Conservation (phyloP, 306 rosid species). For the Arachis stenosperma region DNA sequence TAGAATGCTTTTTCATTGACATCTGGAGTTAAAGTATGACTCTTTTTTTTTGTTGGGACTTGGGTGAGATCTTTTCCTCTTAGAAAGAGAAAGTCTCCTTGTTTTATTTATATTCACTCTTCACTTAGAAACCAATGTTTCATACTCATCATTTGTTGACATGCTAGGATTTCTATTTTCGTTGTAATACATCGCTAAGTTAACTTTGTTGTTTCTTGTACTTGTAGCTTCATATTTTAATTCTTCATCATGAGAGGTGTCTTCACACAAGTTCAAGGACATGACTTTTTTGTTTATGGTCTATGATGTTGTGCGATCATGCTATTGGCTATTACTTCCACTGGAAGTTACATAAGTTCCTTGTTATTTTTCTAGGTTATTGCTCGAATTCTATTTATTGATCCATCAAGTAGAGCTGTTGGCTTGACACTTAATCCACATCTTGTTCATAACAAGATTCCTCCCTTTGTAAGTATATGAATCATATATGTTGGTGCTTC, state of each 20-base stretch:
- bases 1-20: not conserved
- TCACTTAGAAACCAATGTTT: not conserved
- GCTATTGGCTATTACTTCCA: not conserved
- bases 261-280: not conserved
- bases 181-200: constrained; percentile 14
- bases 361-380: constrained; percentile 58
- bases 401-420: constrained; percentile 89
- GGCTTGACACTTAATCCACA: constrained; percentile 94
- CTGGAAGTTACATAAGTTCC: constrained; percentile 18
- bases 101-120: not conserved
- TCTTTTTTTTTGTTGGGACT: no score
- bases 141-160: constrained; percentile 7
- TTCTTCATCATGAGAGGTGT: constrained; percentile 13
- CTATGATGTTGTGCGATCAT: constrained; percentile 25
- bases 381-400: constrained; percentile 87
- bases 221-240: constrained; percentile 16
- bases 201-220: constrained; percentile 27
- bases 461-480: constrained; percentile 70
- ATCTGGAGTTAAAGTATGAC: not conserved
- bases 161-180: constrained; percentile 18
- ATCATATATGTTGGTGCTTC: constrained; percentile 22
- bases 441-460: constrained; percentile 80
- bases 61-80: not conserved
- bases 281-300: constrained; percentile 14
- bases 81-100: constrained; percentile 3